A percentile compares a stretch with the other conserved stretches of the same genome.
Conservation (phyloP, 2,329 filamentous ascomycete species). For the Stachybotrys elegans region DNA sequence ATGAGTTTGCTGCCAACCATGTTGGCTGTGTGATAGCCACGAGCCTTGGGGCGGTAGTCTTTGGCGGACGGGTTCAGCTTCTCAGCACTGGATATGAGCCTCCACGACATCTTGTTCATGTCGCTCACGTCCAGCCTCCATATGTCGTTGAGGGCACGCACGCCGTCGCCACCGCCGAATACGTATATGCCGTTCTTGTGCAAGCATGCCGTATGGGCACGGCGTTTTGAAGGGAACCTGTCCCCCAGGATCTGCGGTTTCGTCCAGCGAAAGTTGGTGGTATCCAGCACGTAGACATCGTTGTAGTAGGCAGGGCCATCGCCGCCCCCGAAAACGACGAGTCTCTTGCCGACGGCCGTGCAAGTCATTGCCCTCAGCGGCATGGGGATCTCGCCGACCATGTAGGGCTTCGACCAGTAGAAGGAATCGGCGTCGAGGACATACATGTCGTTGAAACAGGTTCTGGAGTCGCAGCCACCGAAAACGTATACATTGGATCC, state of each 20-base stretch:
- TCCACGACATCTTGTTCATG: conserved; percentile 63
- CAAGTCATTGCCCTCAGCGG: conserved; percentile 68
- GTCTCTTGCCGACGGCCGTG: conserved; percentile 65
- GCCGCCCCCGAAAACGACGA: conserved; percentile 65
- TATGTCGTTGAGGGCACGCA: conserved; percentile 65
- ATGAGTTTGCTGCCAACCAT: conserved; percentile 70
- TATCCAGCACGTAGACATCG: conserved; percentile 68
- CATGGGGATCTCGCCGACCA: conserved; percentile 59
- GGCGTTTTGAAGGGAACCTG: conserved; percentile 52
- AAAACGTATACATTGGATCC: conserved; percentile 65
- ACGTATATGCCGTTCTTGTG: conserved; percentile 68
- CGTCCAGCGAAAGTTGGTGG: conserved; percentile 62
- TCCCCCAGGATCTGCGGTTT: conserved; percentile 57
- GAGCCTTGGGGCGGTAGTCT: conserved; percentile 52
- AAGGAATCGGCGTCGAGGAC: conserved; percentile 66
- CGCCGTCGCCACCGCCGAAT: conserved; percentile 67
- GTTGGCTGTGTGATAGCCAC: conserved; percentile 68
- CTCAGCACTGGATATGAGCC: conserved; percentile 50
- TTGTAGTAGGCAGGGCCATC: conserved; percentile 69
- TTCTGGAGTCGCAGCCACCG: conserved; percentile 60
- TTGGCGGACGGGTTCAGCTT: conserved; percentile 22
- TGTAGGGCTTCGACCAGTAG: conserved; percentile 62
- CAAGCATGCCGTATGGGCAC: conserved; percentile 66
- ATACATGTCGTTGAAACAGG: conserved; percentile 66
- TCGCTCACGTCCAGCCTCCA: conserved; percentile 68